A percentile compares a stretch with the other conserved stretches of the same genome.
These are phyloP conservation scores for Starmera quercuum DNA, from an alignment of 805 yeast genomes.

Conservation along the genomic window DNA sequence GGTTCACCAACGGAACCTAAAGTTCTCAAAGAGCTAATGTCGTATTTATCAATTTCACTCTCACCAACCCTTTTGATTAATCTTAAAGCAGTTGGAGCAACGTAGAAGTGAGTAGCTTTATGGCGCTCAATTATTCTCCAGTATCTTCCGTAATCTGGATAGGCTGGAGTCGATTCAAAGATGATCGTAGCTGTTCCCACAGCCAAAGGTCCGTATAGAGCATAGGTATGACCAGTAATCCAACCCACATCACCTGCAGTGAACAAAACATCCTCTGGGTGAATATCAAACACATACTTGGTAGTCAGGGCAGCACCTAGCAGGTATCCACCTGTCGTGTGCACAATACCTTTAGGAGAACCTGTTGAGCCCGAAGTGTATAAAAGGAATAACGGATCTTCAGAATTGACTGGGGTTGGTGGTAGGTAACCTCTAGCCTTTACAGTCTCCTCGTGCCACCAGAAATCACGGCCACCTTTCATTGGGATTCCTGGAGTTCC, in stretches of 20 bases:
- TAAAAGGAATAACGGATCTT: constrained; percentile 73
- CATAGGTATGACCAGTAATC: constrained; percentile 87
- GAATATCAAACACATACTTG: constrained; percentile 70
- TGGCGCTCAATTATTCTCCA: constrained; percentile 72
- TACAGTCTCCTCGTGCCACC: constrained; percentile 67
- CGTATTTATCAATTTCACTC: constrained; percentile 49
- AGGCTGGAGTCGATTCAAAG: constrained; percentile 84
- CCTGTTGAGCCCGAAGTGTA: constrained; percentile 89
- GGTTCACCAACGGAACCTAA: constrained; percentile 86
- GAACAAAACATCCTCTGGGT: constrained; percentile 65
- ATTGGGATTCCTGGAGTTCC: constrained; percentile 47
- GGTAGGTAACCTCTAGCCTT: constrained; percentile 55
- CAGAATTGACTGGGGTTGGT: constrained; percentile 70
- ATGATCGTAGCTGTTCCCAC: constrained; percentile 75
- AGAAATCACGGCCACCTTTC: constrained; percentile 54
- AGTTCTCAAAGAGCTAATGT: constrained; percentile 56
- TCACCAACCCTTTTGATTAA: constrained; percentile 71
- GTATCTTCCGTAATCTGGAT: constrained; percentile 72
- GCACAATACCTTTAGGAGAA: constrained; percentile 82
- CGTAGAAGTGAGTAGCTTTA: constrained; percentile 72
- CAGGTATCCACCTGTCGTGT: constrained; percentile 73
- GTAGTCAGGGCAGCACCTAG: constrained; percentile 69
- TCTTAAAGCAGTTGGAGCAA: constrained; percentile 80
- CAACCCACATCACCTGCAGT: constrained; percentile 91
- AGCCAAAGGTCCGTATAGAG: constrained; percentile 71